phyloP scores from a whole-genome alignment of 805 yeast species.

The Hanseniaspora pseudoguilliermondii region DNA sequence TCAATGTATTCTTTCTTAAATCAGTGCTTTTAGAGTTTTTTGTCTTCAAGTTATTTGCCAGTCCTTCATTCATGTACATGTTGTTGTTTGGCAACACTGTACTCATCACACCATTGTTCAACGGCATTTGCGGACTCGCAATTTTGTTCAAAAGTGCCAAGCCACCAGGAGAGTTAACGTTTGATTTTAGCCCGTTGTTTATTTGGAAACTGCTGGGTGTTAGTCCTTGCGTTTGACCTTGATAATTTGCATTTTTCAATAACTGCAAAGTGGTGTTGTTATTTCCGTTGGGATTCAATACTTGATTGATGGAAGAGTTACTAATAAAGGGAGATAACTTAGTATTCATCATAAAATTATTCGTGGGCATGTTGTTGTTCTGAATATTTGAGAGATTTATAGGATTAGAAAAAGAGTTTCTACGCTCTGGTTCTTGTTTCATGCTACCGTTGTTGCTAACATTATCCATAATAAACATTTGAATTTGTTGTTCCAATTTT shows the following conservation, averaged over 20 bases:
- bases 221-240: background rate
- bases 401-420: background rate
- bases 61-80: background rate
- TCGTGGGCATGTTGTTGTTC: background rate
- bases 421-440: background rate
- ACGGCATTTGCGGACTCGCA: conserved; percentile 12
- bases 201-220: background rate
- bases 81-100: background rate
- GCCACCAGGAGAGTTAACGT: conserved; percentile 9
- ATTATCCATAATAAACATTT: background rate
- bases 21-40: background rate
- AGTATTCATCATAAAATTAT: background rate
- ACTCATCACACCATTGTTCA: background rate
- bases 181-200: conserved; percentile 1
- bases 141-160: conserved; percentile 7
- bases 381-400: background rate
- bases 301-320: conserved; percentile 7
- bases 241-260: conserved; percentile 5
- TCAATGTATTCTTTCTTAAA: background rate
- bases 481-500: conserved; percentile 10
- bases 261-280: conserved; percentile 7
- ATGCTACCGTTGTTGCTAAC: background rate
- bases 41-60: background rate
- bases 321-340: conserved; percentile 10
- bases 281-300: background rate